Evolutionary conservation across 495 filamentous ascomycete genomes (phyloP), one percentile per base, ranked within the genome.

Genomic region (Penicillium bialowiezense): DNA sequence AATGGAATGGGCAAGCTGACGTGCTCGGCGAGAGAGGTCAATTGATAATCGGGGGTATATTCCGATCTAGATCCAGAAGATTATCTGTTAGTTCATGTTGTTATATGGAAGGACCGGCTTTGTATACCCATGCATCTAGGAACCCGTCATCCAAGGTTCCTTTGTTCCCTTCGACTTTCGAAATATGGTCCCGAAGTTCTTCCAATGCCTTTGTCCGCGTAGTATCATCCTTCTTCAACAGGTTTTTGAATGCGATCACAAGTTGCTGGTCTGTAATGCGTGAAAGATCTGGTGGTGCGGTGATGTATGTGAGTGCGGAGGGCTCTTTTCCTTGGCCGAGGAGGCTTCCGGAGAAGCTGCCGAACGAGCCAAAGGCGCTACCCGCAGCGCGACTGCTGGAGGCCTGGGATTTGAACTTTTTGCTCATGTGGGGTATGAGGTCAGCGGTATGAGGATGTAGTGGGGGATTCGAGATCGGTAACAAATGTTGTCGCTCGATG

Each of bases 161-260:
- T 18, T 61, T 66, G 24, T 69, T 63, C 13, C 68, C 70, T 44
- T 74, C 59, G 38, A 75, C 47, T 43, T 69, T 64, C 54, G 74
- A 47, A n/a, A 90, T 71, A 58, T 86, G 79, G 32, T 78, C 62
- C 37, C 85, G 79, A 26, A 99, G 64, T 34, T 96, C 92, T 45
- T 97, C 92, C 41, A 99, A 64, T 0, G 90, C 93, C 63, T 95
- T 96, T n/a, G 85, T 77, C 57, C 95, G 92, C 21, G 95, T 99
- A 12, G 82, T 92, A 48, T 85, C 85, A 71, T 96, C 91, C 67
- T 90, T 95, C 71, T 97, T 99, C 38, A 83, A 78, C 13, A 96
- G 75, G 56, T 91, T 95, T 64, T 97, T 95, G 74, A 96, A 91
- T 17, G 85, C 79, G 7, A 99, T 91, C 12, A 89, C 81, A 39